These are phyloP conservation scores for Lasiodiplodia gonubiensis DNA, from an alignment of 2,329 filamentous ascomycete species.

Conservation along the genomic window DNA sequence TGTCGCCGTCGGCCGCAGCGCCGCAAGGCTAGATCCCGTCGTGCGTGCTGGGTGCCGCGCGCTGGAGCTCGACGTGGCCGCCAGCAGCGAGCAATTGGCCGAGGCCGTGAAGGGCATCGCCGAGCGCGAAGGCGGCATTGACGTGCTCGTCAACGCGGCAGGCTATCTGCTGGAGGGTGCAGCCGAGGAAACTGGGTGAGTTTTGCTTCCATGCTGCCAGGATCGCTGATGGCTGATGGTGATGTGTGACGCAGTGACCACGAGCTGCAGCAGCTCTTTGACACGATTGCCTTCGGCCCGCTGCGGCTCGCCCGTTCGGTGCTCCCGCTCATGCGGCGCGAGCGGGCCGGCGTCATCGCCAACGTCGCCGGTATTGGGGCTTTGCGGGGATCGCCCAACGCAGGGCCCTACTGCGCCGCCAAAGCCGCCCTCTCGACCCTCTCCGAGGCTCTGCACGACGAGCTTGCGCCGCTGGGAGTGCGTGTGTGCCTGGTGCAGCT, in stretches of 20 bases:
- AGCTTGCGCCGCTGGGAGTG: constrained; percentile 54
- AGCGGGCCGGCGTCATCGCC: constrained; percentile 51
- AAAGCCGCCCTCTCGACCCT: constrained; percentile 54
- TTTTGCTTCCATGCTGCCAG: constrained; percentile 10
- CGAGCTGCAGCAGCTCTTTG: constrained; percentile 52
- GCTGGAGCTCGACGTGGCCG: constrained; percentile 51
- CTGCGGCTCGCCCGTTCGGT: constrained; percentile 57
- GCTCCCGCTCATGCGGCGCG: constrained; percentile 54
- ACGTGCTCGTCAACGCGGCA: constrained; percentile 56
- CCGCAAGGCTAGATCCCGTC: constrained; percentile 43
- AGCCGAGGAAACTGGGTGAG: constrained; percentile 52
- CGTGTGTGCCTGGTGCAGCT: constrained; percentile 55
- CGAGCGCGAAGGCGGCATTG: constrained; percentile 48
- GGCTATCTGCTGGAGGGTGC: constrained; percentile 53
- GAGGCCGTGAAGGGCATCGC: constrained; percentile 44
- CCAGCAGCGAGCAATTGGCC: constrained; percentile 42
- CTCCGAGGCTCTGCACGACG: constrained; percentile 50
- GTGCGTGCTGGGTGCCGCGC: constrained; percentile 44
- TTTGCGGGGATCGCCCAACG: constrained; percentile 47
- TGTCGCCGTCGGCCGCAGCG: constrained; percentile 55
- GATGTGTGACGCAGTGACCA: constrained; percentile 40
- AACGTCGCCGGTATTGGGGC: constrained; percentile 56
- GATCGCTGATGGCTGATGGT: constrained; percentile 39
- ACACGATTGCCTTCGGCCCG: constrained; percentile 61
- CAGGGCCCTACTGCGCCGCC: constrained; percentile 53